A percentile compares a stretch with the other conserved stretches of the same genome.
Evolutionary conservation across 1,139 yeast species (phyloP).

Genomic region (Blastobotrys aristatus): DNA sequence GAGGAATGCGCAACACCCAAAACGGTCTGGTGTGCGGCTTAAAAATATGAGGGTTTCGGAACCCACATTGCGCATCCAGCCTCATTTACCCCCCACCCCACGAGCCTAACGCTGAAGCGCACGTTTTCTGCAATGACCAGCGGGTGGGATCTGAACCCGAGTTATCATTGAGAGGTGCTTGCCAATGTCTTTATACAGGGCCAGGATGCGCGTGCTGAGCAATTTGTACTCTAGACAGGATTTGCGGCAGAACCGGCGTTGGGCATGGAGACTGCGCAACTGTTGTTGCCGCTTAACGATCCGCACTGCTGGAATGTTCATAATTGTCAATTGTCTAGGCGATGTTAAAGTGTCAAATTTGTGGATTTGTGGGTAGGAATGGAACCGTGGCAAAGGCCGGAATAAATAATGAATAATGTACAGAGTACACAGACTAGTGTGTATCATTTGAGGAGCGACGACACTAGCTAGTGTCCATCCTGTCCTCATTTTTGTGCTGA

Average conservation of each 20-base stretch:
- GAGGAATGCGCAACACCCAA: no score
- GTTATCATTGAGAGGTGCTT: neutral
- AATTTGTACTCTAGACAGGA: neutral
- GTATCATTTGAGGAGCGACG: no score
- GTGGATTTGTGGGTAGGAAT: no score
- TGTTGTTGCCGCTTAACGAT: neutral
- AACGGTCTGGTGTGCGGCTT: no score
- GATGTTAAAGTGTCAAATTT: no score
- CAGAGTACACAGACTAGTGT: no score
- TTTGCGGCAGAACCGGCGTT: neutral
- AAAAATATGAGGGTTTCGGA: no score
- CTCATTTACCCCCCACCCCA: neutral
- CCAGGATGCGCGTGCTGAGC: neutral
- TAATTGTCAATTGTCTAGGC: no score
- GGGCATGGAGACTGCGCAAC: neutral
- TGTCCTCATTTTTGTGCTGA: neutral
- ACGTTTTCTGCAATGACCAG: no score
- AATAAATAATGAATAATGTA: neutral
- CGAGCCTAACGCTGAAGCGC: no score
- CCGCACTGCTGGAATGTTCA: neutral
- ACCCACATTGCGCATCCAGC: neutral
- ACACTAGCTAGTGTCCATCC: constrained; percentile 8
- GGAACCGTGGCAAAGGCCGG: no score
- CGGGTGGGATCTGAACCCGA: no score
- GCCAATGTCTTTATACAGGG: neutral